Evolutionary conservation across 345 rosid genomes (phyloP), one percentile per base, ranked within the genome.

Genomic region (Viola odorata): DNA sequence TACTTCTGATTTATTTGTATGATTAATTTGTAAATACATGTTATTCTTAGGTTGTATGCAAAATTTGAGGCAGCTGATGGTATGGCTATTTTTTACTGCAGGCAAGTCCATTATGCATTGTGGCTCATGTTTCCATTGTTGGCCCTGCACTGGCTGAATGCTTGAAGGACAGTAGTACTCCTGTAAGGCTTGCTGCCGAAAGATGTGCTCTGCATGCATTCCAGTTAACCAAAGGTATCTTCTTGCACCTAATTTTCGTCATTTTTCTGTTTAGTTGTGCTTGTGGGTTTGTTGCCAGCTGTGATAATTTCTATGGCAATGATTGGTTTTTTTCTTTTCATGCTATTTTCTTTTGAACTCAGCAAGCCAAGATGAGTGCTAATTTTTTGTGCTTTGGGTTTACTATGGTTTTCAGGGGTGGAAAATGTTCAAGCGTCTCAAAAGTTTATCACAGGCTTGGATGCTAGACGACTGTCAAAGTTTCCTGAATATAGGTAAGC

Each of bases 391-490:
- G 41, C 41, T 44, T 13, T 41, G 1, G 41, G 5, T 60, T 39
- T 54, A 58, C 63, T 23, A 23, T 23, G 32, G 17, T 66, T 17
- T 63, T 3, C 83, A 94, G 96, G 95, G 44, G 15, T 78, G 0
- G 99, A 94, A 70, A 71, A 79, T 72, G 81, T 94, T 75, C 95
- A 85, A 73, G 81, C 84, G 37, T 87, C 96, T 42, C 96, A 94
- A 69, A 94, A 86, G 70, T 94, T 79, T 55, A 94, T 94, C n/a
- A 86, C 97, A 12, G 96, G 99, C 65, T 75, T 94, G 78, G 99
- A 94, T 76, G 97, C 99, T 15, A 86, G 97, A 67, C 79, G 96
- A 52, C 80, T 94, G 54, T 66, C 99, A 15, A 94, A 94, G 71
- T 73, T 74, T 41, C 76, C 85, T 32, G 96, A 94, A 44, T 72